Conservation (phyloP, 805 yeast genomes). For the Hanseniaspora nectarophila region DNA sequence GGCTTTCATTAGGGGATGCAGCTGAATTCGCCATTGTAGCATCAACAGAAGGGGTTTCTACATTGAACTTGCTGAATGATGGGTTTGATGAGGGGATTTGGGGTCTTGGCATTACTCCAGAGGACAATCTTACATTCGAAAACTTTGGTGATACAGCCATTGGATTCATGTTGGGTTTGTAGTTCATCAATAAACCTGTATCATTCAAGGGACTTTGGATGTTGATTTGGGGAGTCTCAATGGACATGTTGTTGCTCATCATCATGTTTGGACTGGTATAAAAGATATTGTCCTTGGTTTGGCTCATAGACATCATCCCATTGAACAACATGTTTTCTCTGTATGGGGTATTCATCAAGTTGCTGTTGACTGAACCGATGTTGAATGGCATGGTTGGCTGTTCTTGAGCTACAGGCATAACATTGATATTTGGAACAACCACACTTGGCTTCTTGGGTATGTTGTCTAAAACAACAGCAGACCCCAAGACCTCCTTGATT, state of each 20-base stretch:
- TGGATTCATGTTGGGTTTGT: background rate
- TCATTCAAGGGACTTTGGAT: background rate
- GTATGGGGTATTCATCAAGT: constrained; percentile 1
- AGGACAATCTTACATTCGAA: constrained; percentile 1
- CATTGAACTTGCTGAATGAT: background rate
- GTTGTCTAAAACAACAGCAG: background rate
- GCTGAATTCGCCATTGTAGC: background rate
- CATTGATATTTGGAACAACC: background rate
- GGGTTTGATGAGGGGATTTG: background rate
- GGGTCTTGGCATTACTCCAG: background rate
- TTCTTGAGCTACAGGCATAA: background rate
- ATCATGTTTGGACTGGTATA: background rate
- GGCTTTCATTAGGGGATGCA: background rate
- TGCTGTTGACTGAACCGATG: background rate
- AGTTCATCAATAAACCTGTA: background rate
- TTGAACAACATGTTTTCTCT: constrained; percentile 5
- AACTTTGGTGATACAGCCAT: constrained; percentile 6
- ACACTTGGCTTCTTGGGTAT: background rate
- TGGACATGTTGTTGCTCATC: background rate
- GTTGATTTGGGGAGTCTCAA: background rate
- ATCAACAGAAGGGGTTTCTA: background rate
- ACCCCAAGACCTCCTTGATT: background rate
- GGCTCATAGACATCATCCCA: background rate
- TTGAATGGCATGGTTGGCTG: background rate
- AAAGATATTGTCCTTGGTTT: background rate